Evolutionary conservation across 805 yeast genomes (phyloP), one percentile per base, ranked within the genome.

Genomic region (Nadsonia fulvescens): DNA sequence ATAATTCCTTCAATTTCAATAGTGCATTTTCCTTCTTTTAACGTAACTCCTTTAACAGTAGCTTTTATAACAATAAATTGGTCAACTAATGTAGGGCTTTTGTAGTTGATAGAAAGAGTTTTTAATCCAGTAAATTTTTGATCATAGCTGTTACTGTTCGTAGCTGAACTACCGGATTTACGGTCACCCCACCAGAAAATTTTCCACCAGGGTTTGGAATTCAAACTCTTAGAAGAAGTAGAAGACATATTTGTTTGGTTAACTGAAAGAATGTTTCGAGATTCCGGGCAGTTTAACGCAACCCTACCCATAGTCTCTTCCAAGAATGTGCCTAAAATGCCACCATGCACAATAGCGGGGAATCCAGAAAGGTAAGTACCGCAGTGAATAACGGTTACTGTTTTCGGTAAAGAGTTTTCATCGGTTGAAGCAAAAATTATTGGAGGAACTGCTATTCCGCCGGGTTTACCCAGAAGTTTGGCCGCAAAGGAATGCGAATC

Each of bases 311-410:
- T 62, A 5, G 75, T 61, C 37, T 82, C 93, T 41, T 79, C 89
- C 29, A 81, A 51, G 1, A 82, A 53, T 0, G 91, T 71, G 6
- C 83, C 91, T 15, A 82, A 45, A 15, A 83, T 65, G 0, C 95
- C 95, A 3, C 95, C 95, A 44, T 82, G 95, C 3, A 79, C 63
- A 11, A 83, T 51, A 38, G 78, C 72, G 3, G 94, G 94, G 44
- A 73, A 82, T 1, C 95, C 94, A 24, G 83, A 70, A 11, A 82
- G 47, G 34, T 63, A 63, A 42, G 71, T 66, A 0, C 95, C 94
- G 26, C 75, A 58, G 43, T 78, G 91, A 11, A 77, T 56, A 5
- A 81, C 58, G 0, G 79, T 62, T 2, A 75, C 58, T 0, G 73
- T 61, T n/a, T n/a, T n/a, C n/a, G n/a, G n/a, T n/a, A n/a, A n/a